Conservation (phyloP, 352 stramenopile genomes). For the Phytophthora fragariaefolia region DNA sequence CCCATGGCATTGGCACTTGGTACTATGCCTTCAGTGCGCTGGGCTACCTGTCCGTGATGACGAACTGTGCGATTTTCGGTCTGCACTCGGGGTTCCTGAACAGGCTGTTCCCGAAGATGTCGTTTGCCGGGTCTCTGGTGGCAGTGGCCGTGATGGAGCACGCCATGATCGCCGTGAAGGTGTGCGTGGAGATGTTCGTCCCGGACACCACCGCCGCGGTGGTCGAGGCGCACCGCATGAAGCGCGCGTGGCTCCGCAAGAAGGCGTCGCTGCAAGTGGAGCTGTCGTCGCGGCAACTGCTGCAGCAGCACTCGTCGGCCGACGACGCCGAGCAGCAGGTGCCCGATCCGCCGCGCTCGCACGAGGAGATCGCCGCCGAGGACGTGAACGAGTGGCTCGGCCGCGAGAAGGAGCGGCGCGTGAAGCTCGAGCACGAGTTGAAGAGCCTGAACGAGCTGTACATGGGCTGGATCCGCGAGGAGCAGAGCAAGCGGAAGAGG, state of each 20-base stretch:
- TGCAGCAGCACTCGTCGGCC: slow-evolving; percentile 30
- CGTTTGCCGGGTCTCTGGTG: slow-evolving; percentile 63
- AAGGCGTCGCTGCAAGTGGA: slow-evolving; percentile 79
- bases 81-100: slow-evolving; percentile 89
- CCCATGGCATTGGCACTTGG: slow-evolving; percentile 93
- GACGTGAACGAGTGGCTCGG: slow-evolving; percentile 77
- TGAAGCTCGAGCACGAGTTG: slow-evolving; percentile 80
- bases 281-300: slow-evolving; percentile 60
- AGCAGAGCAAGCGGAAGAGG: slow-evolving; percentile 79
- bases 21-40: slow-evolving; percentile 91
- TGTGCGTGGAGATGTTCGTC: slow-evolving; percentile 83
- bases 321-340: slow-evolving; percentile 25
- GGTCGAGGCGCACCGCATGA: slow-evolving; percentile 69
- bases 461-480: slow-evolving; percentile 85
- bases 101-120: slow-evolving; percentile 69
- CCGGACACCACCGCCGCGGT: slow-evolving; percentile 71
- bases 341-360: neutral
- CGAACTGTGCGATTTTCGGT: slow-evolving; percentile 95
- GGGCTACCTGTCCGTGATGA: slow-evolving; percentile 93
- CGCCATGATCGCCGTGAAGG: slow-evolving; percentile 78
- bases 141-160: slow-evolving; percentile 74
- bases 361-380: slow-evolving; percentile 38
- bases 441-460: slow-evolving; percentile 86
- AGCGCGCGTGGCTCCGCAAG: slow-evolving; percentile 69
- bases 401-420: slow-evolving; percentile 71